These are phyloP conservation scores for Xylariaceae sp. DNA, from an alignment of 2,329 filamentous ascomycete genomes.

Conservation along the genomic window DNA sequence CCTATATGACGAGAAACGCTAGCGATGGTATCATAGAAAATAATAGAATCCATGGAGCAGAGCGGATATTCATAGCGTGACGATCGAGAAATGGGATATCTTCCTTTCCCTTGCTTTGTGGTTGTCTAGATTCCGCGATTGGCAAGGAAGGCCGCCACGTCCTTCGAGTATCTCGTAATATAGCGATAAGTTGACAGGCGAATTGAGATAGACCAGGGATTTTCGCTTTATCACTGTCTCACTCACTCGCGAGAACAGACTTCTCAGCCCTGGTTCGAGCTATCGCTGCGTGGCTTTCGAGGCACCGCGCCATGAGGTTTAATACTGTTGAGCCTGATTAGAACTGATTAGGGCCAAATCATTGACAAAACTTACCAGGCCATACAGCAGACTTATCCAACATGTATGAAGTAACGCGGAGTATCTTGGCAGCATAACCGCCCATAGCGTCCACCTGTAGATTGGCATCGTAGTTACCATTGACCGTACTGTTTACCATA, in stretches of 20 bases:
- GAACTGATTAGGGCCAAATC: constrained; percentile 2
- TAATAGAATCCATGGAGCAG: not conserved
- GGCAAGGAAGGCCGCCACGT: no score
- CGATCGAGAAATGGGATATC: not conserved
- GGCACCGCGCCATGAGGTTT: constrained; percentile 51
- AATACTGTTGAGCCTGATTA: constrained; percentile 36
- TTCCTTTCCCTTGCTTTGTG: no score
- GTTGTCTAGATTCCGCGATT: no score
- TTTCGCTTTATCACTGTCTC: constrained; percentile 1
- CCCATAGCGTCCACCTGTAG: constrained; percentile 58
- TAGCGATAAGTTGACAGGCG: no score
- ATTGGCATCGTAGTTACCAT: constrained; percentile 46
- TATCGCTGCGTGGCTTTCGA: constrained; percentile 52
- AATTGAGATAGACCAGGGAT: no score
- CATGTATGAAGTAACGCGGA: constrained; percentile 81
- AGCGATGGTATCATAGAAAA: constrained; percentile 4
- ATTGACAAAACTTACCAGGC: constrained; percentile 62
- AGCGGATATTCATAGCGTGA: not conserved
- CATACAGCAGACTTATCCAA: constrained; percentile 86
- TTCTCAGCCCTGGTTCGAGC: constrained; percentile 51
- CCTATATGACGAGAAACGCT: constrained; percentile 4
- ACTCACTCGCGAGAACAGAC: constrained; percentile 43
- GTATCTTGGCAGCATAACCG: constrained; percentile 79
- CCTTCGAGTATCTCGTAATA: no score
- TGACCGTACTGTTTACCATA: constrained; percentile 44